Percentiles rank a stretch among this genome's conserved stretches.
Conservation (phyloP, 805 yeast species). For the Cyberlindnera mrakii region DNA sequence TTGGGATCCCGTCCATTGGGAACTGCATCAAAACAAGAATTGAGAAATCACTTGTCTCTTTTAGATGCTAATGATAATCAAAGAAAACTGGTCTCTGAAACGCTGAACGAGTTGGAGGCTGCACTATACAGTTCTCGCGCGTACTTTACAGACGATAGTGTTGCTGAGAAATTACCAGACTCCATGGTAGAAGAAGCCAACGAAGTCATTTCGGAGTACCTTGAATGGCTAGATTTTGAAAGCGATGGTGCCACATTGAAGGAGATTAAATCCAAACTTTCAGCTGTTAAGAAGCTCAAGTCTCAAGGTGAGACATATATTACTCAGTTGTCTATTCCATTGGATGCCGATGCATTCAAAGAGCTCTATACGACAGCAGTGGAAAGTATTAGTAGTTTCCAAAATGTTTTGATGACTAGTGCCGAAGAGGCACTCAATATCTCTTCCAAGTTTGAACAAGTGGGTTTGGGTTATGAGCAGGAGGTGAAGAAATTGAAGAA, state of each 20-base stretch:
- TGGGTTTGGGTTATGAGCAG: constrained; percentile 45
- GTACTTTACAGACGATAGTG: constrained; percentile 48
- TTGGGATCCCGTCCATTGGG: constrained; percentile 44
- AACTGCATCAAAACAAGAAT: constrained; percentile 37
- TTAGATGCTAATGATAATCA: constrained; percentile 52
- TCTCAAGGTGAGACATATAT: constrained; percentile 32
- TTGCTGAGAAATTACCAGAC: constrained; percentile 34
- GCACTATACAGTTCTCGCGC: constrained; percentile 65
- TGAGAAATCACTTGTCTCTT: constrained; percentile 42
- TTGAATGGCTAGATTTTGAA: constrained; percentile 79
- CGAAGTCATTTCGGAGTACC: constrained; percentile 36
- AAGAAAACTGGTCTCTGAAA: constrained; percentile 47
- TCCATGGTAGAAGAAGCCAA: constrained; percentile 32
- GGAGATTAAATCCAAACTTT: constrained; percentile 31
- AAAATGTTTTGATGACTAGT: constrained; percentile 37
- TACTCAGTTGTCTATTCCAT: constrained; percentile 38
- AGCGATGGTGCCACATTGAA: constrained; percentile 43
- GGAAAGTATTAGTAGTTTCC: constrained; percentile 34
- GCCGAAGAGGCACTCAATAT: constrained; percentile 39
- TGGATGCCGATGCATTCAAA: constrained; percentile 40
- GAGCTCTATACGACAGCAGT: constrained; percentile 38
- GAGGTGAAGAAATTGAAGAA: constrained; percentile 36
- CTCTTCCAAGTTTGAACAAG: constrained; percentile 36
- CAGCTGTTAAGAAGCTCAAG: constrained; percentile 21
- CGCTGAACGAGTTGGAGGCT: constrained; percentile 66